Base-by-base conservation (phyloP, 148 eudicot species). In the Fagopyrum homotropicum region DNA sequence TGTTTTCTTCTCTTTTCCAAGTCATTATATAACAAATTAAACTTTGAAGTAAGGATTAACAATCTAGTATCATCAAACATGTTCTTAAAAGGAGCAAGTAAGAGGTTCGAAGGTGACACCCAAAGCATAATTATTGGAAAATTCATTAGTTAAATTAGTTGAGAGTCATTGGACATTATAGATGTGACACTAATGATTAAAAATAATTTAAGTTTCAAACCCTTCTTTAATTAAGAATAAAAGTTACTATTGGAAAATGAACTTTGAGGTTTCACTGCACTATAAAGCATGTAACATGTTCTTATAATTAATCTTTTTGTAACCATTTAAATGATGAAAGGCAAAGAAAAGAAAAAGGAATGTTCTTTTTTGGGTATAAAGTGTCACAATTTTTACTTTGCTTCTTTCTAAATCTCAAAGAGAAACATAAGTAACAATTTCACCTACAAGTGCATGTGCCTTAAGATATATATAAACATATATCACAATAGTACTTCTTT, bases 201-300 rank as follows among this genome's bases (percentile, higher is more conserved):
- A 66, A 9, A 66, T 66, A 66, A 66, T 66, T 46, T 64, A 66
- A 66, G 47, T 66, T 66, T 66, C 47, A 66, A 61, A 66, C 47
- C 71, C 71, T 14, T 40, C 47, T 66, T 40, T 35, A 66, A 66
- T 40, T 35, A 66, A 40, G 47, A 12, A 40, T 35, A 64, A 64
- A 15, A 66, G 17, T 66, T 15, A 66, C 71, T 40, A 66, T 35
- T 66, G 46, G 71, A 66, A 66, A 66, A 66, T 66, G 71, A 66
- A 66, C 19, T 66, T 66, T 66, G 71, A 40, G 17, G 40, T 35
- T 35, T 35, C 3, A 66, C 40, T 66, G 46, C 71, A 66, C 71
- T 66, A 66, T 40, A 66, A 66, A 66, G 71, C 71, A 66, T 66
- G 71, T 66, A 66, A 66, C 71, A 66, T 66, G 71, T 66, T 66